Conservation (phyloP, 805 yeast genomes). For the Candida maris region DNA sequence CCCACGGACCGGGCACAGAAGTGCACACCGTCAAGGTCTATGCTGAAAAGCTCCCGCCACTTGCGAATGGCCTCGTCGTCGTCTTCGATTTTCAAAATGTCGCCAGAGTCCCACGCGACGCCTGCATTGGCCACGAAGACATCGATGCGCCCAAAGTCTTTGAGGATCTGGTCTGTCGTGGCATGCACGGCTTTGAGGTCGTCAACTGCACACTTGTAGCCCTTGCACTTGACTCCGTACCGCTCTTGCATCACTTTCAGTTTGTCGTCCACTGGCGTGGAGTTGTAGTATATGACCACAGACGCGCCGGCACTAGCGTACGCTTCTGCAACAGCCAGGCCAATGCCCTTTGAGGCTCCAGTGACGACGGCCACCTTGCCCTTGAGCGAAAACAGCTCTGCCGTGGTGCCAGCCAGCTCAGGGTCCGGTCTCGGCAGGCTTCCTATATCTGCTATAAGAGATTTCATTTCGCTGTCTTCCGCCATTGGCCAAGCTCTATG, state of each 20-base stretch:
- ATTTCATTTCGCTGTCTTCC: not conserved
- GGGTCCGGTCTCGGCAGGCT: conserved; percentile 56
- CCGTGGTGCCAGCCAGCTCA: conserved; percentile 44
- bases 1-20: conserved; percentile 78
- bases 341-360: conserved; percentile 85
- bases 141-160: conserved; percentile 78
- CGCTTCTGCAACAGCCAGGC: conserved; percentile 76
- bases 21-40: conserved; percentile 78
- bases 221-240: conserved; percentile 59
- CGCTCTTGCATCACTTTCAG: conserved; percentile 52
- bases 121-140: conserved; percentile 90
- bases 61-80: conserved; percentile 47
- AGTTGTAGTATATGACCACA: conserved; percentile 66
- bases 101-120: conserved; percentile 73
- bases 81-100: conserved; percentile 38
- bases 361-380: conserved; percentile 84
- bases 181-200: conserved; percentile 46
- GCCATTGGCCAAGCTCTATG: not conserved
- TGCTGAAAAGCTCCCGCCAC: conserved; percentile 70
- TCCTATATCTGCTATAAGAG: conserved; percentile 16
- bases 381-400: conserved; percentile 70
- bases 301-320: conserved; percentile 87
- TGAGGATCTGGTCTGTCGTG: conserved; percentile 46
- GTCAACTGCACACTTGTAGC: conserved; percentile 59
- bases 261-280: conserved; percentile 59